Evolutionary conservation across 1,284 basidiomycete species (phyloP).

Genomic region (Ceratobasidium papillatum): DNA sequence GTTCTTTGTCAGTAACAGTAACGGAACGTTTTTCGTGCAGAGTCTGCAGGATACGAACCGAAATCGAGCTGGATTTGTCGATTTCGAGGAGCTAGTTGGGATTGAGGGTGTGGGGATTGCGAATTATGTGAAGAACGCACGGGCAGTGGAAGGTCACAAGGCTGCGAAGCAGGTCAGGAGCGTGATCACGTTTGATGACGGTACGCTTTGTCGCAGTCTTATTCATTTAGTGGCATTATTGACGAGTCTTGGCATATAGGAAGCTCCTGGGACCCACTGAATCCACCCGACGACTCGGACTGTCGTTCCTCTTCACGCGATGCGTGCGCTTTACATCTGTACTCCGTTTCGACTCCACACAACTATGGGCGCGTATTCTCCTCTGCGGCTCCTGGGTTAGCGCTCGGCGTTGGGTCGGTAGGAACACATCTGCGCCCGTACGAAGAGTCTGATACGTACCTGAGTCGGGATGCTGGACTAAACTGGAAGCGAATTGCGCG

Average conservation of each 20-base stretch:
- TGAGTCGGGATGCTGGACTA: slow-evolving; percentile 89
- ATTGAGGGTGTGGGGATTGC: slow-evolving; percentile 94
- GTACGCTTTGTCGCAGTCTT: slow-evolving; percentile 52
- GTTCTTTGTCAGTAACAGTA: slow-evolving; percentile 92
- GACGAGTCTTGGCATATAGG: slow-evolving; percentile 23
- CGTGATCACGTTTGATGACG: slow-evolving; percentile 92
- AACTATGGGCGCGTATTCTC: slow-evolving; percentile 95
- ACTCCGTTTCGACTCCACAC: slow-evolving; percentile 90
- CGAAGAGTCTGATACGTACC: slow-evolving; percentile 91
- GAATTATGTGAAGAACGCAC: slow-evolving; percentile 84
- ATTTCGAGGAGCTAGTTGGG: slow-evolving; percentile 91
- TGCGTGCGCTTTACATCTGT: slow-evolving; percentile 86
- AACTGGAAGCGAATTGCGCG: slow-evolving; percentile 82
- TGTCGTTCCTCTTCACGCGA: slow-evolving; percentile 48
- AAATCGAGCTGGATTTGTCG: slow-evolving; percentile 87
- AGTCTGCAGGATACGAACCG: slow-evolving; percentile 90
- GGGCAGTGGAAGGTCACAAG: slow-evolving; percentile 76
- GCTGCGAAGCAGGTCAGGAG: slow-evolving; percentile 75
- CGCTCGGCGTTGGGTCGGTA: slow-evolving; percentile 94
- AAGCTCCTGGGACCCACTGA: not conserved
- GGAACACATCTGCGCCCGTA: slow-evolving; percentile 79
- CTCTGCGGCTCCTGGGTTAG: slow-evolving; percentile 90
- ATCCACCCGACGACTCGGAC: slow-evolving; percentile 4
- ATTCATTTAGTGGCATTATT: slow-evolving; percentile 8
- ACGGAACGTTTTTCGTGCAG: slow-evolving; percentile 95